Percentiles rank a stretch among this genome's conserved stretches.
phyloP scores from a whole-genome alignment of 1,284 basidiomycete genomes.

The Trichosporon sp. region DNA sequence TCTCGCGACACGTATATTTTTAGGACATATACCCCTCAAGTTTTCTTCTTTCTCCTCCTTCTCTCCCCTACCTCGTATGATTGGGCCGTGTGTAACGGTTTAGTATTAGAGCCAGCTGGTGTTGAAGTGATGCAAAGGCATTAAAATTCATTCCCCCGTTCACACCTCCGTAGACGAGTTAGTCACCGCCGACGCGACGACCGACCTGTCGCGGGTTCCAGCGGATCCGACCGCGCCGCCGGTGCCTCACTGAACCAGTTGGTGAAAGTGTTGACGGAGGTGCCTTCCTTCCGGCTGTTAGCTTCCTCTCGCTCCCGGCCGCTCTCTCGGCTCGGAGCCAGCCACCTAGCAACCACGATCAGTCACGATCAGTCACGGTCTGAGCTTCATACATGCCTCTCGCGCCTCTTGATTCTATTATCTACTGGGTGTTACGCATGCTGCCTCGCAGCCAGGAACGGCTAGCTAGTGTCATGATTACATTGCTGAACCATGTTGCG shows the following conservation, averaged over 20 bases:
- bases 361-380: not conserved
- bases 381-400: not conserved
- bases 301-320: not conserved
- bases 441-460: not conserved
- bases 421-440: not conserved
- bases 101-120: constrained; percentile 8
- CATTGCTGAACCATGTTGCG: too few species aligned
- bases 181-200: not conserved
- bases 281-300: not conserved
- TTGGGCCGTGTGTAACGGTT: constrained; percentile 19
- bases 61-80: constrained; percentile 13
- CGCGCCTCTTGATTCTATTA: not conserved
- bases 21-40: constrained; percentile 21
- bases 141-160: not conserved
- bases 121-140: constrained; percentile 18
- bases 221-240: not conserved
- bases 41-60: constrained; percentile 14
- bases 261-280: too few species aligned
- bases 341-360: not conserved
- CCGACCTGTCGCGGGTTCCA: not conserved
- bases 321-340: not conserved
- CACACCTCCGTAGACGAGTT: not conserved
- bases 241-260: not conserved
- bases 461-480: not conserved
- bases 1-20: constrained; percentile 18